Evolutionary conservation across 2,329 filamentous ascomycete genomes (phyloP), one percentile per base, ranked within the genome.

Genomic region (Fusarium compactum): DNA sequence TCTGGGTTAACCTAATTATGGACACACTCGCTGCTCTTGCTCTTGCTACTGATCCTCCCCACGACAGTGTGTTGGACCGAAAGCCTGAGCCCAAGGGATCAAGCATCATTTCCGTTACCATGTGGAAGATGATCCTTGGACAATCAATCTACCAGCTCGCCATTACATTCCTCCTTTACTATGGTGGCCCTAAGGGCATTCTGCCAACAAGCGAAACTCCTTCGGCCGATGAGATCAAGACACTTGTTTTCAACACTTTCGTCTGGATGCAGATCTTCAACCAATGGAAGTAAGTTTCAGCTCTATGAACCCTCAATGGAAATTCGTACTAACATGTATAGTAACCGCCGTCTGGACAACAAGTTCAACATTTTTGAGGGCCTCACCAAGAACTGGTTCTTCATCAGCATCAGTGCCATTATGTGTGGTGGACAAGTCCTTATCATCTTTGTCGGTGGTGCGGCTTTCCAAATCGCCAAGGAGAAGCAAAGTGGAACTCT

Each of bases 241-340:
- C 94, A 5, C 86, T 98, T 50, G 92, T 98, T 10, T 98, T 98
- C 87, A 98, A 98, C 84, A 96, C 94, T 0, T 98, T 98, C 78
- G 95, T 98, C 56, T 98, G 95, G 95, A 98, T 98, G 95, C 95
- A 98, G 76, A 97, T 98, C 74, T 98, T 98, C 85, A 98, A 98
- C 81, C 92, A 97, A 78, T 93, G 97, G 87, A 98, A 98, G 89
- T 90, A 85, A 87, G 89, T 89, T 69, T 43, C 14, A 5, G 4
- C 46, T 22, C 34, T 52, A 20, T 27, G 12, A 20, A 18, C 27
- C 11, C 8, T 25, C 2, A 22, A 12, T 14, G 41, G 22, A 16
- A 38, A 46, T 32, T 24, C 20, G 20, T 58, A 32, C 67, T 71
- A 69, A 76, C 74, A 51, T 38, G 11, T 41, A 7, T 65, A 91